Evolutionary conservation across 2,329 filamentous ascomycete genomes (phyloP).

Genomic region (Penicillium psychrosexuale): DNA sequence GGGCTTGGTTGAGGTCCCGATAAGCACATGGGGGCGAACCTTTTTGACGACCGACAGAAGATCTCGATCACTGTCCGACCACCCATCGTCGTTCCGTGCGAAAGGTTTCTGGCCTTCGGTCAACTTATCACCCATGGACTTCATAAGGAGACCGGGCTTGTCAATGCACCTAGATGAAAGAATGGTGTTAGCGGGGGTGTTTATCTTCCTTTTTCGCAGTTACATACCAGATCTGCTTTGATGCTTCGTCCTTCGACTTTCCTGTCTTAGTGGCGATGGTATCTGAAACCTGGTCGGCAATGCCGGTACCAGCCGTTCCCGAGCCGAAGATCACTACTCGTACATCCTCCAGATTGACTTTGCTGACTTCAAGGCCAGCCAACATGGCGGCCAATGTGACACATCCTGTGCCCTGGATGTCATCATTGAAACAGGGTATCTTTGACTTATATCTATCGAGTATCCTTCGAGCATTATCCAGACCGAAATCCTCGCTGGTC

Average conservation of each 20-base stretch:
- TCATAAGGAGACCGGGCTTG: slow-evolving; percentile 72
- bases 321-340: slow-evolving; percentile 75
- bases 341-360: slow-evolving; percentile 64
- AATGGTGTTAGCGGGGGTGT: background rate
- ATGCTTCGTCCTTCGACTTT: slow-evolving; percentile 69
- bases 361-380: slow-evolving; percentile 68
- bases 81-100: slow-evolving; percentile 62
- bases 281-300: slow-evolving; percentile 79
- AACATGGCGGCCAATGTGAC: slow-evolving; percentile 81
- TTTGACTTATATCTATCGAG: slow-evolving; percentile 70
- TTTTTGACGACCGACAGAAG: slow-evolving; percentile 66
- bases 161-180: slow-evolving; percentile 66
- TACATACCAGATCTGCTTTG: slow-evolving; percentile 70
- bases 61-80: slow-evolving; percentile 55
- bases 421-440: slow-evolving; percentile 86
- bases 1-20: slow-evolving; percentile 79
- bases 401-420: slow-evolving; percentile 84
- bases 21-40: slow-evolving; percentile 74
- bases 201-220: background rate
- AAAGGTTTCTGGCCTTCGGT: slow-evolving; percentile 67
- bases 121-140: slow-evolving; percentile 58
- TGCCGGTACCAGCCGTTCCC: slow-evolving; percentile 78
- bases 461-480: slow-evolving; percentile 71
- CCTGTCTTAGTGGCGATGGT: slow-evolving; percentile 68
- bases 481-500: slow-evolving; percentile 70